phyloP scores from a whole-genome alignment of 306 rosid genomes.

The Crotalaria pallida region DNA sequence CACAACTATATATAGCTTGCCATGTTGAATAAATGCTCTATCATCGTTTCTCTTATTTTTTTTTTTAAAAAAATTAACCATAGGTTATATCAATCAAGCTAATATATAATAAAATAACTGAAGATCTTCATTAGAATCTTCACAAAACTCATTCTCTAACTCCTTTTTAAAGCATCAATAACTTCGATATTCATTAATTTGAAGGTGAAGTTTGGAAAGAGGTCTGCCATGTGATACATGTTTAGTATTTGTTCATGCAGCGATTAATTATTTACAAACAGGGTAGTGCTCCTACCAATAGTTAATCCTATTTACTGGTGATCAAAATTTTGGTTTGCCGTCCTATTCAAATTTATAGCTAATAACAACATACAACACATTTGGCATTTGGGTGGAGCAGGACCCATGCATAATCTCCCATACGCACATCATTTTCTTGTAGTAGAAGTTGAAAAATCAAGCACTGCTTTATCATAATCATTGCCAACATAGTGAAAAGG shows the following conservation, averaged over 20 bases:
- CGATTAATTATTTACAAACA: constrained; percentile 1
- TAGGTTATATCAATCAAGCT: no score
- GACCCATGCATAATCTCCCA: constrained; percentile 20
- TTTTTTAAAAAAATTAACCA: no score
- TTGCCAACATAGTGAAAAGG: constrained; percentile 7
- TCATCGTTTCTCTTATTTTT: background rate
- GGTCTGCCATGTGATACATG: constrained; percentile 8
- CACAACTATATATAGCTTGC: constrained; percentile 10
- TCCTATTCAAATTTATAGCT: constrained; percentile 30
- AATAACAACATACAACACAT: constrained; percentile 14
- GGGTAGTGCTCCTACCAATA: background rate
- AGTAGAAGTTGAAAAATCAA: constrained; percentile 19
- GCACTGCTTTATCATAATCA: constrained; percentile 1
- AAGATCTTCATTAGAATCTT: background rate
- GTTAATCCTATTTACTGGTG: background rate
- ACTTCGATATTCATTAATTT: constrained; percentile 8
- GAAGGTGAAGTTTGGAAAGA: constrained; percentile 20
- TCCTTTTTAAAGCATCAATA: background rate
- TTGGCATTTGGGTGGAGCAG: background rate
- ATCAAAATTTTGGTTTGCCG: constrained; percentile 10
- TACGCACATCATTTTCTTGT: constrained; percentile 26
- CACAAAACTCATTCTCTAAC: constrained; percentile 16
- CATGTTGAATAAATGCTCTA: background rate
- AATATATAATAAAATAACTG: no score
- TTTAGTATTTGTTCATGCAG: constrained; percentile 12